Percentiles rank a stretch among this genome's conserved stretches.
phyloP scores from a whole-genome alignment of 2,329 filamentous ascomycete species.

The Pseudocercospora musae region DNA sequence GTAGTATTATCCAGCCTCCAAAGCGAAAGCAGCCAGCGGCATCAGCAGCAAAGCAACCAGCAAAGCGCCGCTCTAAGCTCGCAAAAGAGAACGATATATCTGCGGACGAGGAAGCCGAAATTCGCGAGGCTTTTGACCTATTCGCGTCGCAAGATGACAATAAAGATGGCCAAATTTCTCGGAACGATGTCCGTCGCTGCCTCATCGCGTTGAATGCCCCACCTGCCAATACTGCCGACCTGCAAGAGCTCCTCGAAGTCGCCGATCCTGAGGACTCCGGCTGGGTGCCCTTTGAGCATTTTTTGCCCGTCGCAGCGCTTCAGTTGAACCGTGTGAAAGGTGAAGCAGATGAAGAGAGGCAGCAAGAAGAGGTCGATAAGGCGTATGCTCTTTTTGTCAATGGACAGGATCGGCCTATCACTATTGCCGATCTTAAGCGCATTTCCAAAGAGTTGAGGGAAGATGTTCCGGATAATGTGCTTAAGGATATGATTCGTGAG shows the following conservation, averaged over 20 bases:
- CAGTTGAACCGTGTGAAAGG: conserved; percentile 59
- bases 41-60: conserved; percentile 30
- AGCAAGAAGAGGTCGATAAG: conserved; percentile 69
- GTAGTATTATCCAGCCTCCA: conserved; percentile 22
- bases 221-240: conserved; percentile 62
- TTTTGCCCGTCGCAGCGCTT: conserved; percentile 83
- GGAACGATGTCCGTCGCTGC: conserved; percentile 47
- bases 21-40: conserved; percentile 31
- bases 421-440: conserved; percentile 70
- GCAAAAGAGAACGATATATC: conserved; percentile 88
- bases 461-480: conserved; percentile 74
- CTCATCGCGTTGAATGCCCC: conserved; percentile 70
- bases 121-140: conserved; percentile 82
- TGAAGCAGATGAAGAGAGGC: conserved; percentile 43
- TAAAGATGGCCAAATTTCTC: conserved; percentile 50
- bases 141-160: conserved; percentile 58
- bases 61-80: conserved; percentile 73
- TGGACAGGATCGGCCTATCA: conserved; percentile 63
- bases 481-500: conserved; percentile 93
- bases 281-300: conserved; percentile 73
- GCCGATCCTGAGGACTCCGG: conserved; percentile 81
- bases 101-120: conserved; percentile 80
- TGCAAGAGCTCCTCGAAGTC: conserved; percentile 72
- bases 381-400: conserved; percentile 79
- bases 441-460: conserved; percentile 81